phyloP scores from a whole-genome alignment of 1,284 basidiomycete genomes.

The Cryptococcus amylolentus region DNA sequence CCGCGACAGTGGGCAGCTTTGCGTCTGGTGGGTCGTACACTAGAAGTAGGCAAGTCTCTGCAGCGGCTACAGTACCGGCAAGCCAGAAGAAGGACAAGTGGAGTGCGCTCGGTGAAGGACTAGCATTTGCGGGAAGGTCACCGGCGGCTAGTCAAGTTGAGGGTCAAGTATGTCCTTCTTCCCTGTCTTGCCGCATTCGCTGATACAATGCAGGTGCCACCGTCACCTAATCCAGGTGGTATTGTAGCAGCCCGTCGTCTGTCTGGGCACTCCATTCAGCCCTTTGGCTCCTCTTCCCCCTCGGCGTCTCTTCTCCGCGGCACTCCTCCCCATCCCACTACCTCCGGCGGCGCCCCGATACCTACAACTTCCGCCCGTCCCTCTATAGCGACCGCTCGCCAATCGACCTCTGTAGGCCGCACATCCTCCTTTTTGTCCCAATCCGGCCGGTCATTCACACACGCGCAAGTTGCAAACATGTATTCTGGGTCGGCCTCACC shows the following conservation, averaged over 20 bases:
- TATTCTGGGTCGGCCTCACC: conserved; percentile 22
- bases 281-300: conserved; percentile 40
- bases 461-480: conserved; percentile 45
- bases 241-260: conserved; percentile 37
- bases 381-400: conserved; percentile 13
- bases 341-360: conserved; percentile 6
- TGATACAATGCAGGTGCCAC: conserved; percentile 9
- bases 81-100: conserved; percentile 25
- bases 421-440: conserved; percentile 47
- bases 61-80: conserved; percentile 11
- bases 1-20: conserved; percentile 22
- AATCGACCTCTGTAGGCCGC: conserved; percentile 32
- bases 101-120: conserved; percentile 37
- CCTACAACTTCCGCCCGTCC: conserved; percentile 12
- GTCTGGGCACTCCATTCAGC: conserved; percentile 44
- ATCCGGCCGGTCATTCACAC: conserved; percentile 47
- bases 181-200: neutral
- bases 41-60: conserved; percentile 3
- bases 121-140: conserved; percentile 40
- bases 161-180: conserved; percentile 9
- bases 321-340: conserved; percentile 16
- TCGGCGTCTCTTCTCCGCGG: conserved; percentile 38
- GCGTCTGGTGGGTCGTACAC: conserved; percentile 8
- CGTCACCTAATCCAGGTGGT: conserved; percentile 26
- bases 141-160: conserved; percentile 9